Evolutionary conservation across 169 alveolate species (phyloP).

Genomic region (Plasmodium knowlesi): DNA sequence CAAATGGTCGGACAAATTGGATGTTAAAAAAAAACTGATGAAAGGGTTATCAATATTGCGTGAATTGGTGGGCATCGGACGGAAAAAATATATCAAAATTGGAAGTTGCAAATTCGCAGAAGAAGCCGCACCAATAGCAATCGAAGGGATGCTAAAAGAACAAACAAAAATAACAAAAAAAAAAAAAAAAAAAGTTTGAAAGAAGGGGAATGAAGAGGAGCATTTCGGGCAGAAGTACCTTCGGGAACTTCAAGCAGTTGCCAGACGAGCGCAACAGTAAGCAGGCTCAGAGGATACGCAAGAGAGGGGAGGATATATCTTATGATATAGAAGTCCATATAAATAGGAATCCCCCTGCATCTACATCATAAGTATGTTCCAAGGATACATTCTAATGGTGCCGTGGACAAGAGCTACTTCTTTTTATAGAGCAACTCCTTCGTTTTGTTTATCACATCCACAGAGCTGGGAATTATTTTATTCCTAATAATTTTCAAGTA

Average conservation of each 20-base stretch:
- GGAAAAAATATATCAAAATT: neutral
- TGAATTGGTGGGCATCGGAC: neutral
- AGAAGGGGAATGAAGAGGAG: neutral
- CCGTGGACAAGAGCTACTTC: neutral
- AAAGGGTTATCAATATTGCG: neutral
- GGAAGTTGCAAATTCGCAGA: neutral
- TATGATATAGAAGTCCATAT: neutral
- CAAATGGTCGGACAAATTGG: neutral
- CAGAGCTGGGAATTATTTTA: slow-evolving; percentile 36
- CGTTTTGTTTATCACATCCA: slow-evolving; percentile 41
- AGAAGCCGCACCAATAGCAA: neutral
- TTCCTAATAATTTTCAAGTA: slow-evolving; percentile 58
- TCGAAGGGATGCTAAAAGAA: neutral
- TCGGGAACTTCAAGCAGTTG: neutral
- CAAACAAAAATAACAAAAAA: neutral
- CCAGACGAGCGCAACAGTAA: neutral
- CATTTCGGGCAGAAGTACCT: neutral
- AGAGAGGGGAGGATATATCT: neutral
- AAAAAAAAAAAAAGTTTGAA: neutral
- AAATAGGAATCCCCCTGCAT: neutral
- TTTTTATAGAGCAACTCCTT: slow-evolving; percentile 36
- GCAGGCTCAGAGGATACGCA: neutral
- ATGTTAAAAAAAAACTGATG: neutral
- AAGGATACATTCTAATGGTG: neutral
- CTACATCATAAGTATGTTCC: neutral